Percentiles rank a stretch among this genome's conserved stretches.
Evolutionary conservation across 2,329 filamentous ascomycete species (phyloP).

Genomic region (Xylaria digitata): DNA sequence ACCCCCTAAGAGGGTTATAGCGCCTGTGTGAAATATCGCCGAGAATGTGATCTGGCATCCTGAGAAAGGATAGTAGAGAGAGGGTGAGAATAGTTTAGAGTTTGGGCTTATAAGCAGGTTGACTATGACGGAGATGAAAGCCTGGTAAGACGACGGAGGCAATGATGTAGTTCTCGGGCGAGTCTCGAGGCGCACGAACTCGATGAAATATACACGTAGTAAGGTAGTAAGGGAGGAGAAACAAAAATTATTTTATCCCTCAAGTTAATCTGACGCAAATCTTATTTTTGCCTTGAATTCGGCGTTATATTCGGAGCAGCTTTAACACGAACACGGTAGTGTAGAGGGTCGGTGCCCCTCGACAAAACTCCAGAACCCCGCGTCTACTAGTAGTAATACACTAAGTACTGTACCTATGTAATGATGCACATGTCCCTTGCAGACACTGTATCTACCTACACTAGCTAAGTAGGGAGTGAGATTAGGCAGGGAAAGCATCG

Average conservation of each 20-base stretch:
- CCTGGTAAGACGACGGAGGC: background rate
- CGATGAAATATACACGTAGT: no score
- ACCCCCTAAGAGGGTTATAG: slow-evolving; percentile 90
- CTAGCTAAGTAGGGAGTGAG: no score
- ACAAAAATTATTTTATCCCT: slow-evolving; percentile 9
- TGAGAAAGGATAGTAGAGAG: slow-evolving; percentile 30
- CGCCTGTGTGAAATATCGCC: slow-evolving; percentile 97
- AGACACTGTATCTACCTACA: no score
- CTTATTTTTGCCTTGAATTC: background rate
- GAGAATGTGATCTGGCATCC: slow-evolving; percentile 80
- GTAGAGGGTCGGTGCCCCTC: slow-evolving; percentile 21
- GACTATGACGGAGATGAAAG: background rate
- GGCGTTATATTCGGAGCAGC: slow-evolving; percentile 24
- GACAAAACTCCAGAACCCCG: slow-evolving; percentile 27
- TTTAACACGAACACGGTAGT: slow-evolving; percentile 16
- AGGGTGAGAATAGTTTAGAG: background rate
- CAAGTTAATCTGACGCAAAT: background rate
- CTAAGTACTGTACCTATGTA: no score
- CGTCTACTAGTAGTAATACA: slow-evolving; percentile 12
- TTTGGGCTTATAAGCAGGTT: slow-evolving; percentile 10
- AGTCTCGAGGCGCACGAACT: no score
- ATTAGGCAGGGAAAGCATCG: no score
- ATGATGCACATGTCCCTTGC: no score
- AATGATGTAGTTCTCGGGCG: no score
- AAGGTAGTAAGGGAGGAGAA: background rate